phyloP scores from a whole-genome alignment of 2,329 filamentous ascomycete species.

The Epicoccum nigrum region DNA sequence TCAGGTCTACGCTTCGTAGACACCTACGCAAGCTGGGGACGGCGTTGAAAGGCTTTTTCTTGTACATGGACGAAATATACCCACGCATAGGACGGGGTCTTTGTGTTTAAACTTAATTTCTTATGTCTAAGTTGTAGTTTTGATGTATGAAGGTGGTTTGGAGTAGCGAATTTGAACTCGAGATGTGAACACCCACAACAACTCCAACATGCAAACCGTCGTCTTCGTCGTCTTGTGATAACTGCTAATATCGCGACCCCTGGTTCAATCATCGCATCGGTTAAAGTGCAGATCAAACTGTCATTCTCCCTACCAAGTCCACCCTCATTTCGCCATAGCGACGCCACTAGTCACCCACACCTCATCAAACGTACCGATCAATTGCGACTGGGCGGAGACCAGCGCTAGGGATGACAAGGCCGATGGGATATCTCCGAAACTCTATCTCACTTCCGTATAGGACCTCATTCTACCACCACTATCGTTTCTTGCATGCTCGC shows the following conservation, averaged over 20 bases:
- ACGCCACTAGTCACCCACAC: neutral
- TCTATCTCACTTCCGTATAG: too few relatives aligned
- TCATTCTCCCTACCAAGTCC: too few relatives aligned
- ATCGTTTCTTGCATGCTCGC: too few relatives aligned
- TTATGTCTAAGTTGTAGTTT: slow-evolving; percentile 5
- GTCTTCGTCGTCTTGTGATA: neutral
- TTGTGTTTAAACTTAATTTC: slow-evolving; percentile 18
- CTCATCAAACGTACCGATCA: slow-evolving; percentile 13
- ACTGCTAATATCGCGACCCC: neutral
- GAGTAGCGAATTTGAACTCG: slow-evolving; percentile 12
- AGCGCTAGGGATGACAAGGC: neutral
- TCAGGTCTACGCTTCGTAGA: slow-evolving; percentile 37
- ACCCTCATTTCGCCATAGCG: neutral
- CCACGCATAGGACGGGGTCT: slow-evolving; percentile 5
- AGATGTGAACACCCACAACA: slow-evolving; percentile 3
- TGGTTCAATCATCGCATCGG: slow-evolving; percentile 1
- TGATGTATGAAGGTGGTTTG: slow-evolving; percentile 7
- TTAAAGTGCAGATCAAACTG: neutral
- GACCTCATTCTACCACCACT: too few relatives aligned
- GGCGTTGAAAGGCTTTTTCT: slow-evolving; percentile 13
- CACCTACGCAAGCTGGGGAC: slow-evolving; percentile 10
- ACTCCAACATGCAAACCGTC: neutral
- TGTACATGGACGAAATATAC: slow-evolving; percentile 18
- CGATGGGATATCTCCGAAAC: slow-evolving; percentile 1
- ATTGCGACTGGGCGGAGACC: neutral